phyloP scores from a whole-genome alignment of 805 yeast species.

The Nakazawaea wickerhamii region DNA sequence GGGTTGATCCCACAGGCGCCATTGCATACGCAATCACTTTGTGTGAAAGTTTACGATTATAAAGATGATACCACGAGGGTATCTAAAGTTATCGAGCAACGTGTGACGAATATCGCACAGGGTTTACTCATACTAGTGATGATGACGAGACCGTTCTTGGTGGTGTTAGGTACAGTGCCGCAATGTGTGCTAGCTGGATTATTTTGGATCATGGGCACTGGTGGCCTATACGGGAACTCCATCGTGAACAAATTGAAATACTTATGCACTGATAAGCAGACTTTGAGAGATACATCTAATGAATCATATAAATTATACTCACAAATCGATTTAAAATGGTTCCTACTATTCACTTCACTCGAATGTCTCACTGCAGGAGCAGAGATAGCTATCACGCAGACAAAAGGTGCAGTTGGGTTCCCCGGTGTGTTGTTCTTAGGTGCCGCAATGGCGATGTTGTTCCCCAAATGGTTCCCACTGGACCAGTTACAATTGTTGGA shows the following conservation, averaged over 20 bases:
- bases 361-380: constrained; percentile 66
- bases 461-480: constrained; percentile 57
- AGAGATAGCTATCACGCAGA: constrained; percentile 81
- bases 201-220: constrained; percentile 88
- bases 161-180: constrained; percentile 79
- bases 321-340: constrained; percentile 37
- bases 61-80: constrained; percentile 27
- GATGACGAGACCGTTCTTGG: constrained; percentile 83
- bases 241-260: constrained; percentile 59
- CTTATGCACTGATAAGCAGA: constrained; percentile 48
- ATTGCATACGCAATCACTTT: constrained; percentile 74
- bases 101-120: constrained; percentile 79
- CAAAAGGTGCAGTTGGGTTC: constrained; percentile 90
- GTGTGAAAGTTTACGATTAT: constrained; percentile 43
- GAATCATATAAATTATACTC: constrained; percentile 27
- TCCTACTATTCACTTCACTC: constrained; percentile 49
- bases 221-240: constrained; percentile 65
- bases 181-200: constrained; percentile 91
- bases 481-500: constrained; percentile 63
- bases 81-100: constrained; percentile 75
- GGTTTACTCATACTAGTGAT: constrained; percentile 80
- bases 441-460: constrained; percentile 53
- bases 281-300: not conserved
- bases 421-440: constrained; percentile 80
- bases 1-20: constrained; percentile 98